Conservation (phyloP, 441 rosid species). For the Aquilaria agallochum region DNA sequence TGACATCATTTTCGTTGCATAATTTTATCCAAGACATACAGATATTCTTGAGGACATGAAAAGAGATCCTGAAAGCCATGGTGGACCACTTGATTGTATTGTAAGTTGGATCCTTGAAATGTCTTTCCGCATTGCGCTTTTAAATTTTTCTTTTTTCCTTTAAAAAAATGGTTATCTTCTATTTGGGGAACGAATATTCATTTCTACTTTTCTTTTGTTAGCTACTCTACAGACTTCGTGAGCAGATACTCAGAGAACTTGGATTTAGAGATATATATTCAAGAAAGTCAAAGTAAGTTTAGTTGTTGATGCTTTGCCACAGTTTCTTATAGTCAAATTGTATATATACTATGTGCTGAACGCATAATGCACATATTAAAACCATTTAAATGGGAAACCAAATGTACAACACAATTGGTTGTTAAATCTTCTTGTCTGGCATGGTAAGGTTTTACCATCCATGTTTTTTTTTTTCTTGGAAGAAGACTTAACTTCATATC, state of each 20-base stretch:
- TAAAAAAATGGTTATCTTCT: background rate
- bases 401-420: too few relatives aligned
- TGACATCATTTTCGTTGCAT: background rate
- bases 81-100: slow-evolving; percentile 87
- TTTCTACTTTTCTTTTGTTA: slow-evolving; percentile 18
- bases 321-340: too few relatives aligned
- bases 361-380: too few relatives aligned
- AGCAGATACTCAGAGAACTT: slow-evolving; percentile 82
- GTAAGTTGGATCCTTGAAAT: slow-evolving; percentile 33
- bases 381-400: too few relatives aligned
- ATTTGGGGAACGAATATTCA: background rate
- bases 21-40: slow-evolving; percentile 45
- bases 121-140: background rate
- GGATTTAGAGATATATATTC: slow-evolving; percentile 93
- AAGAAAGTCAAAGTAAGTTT: slow-evolving; percentile 87
- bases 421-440: too few relatives aligned
- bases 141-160: background rate
- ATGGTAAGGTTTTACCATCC: too few relatives aligned
- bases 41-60: slow-evolving; percentile 81
- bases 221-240: slow-evolving; percentile 89
- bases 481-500: too few relatives aligned
- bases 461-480: too few relatives aligned
- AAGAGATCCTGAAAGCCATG: slow-evolving; percentile 92
- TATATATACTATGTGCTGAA: too few relatives aligned
- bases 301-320: background rate